Evolutionary conservation across 331 rosid genomes (phyloP), one percentile per base, ranked within the genome.

Genomic region (Dryas integrifolia): DNA sequence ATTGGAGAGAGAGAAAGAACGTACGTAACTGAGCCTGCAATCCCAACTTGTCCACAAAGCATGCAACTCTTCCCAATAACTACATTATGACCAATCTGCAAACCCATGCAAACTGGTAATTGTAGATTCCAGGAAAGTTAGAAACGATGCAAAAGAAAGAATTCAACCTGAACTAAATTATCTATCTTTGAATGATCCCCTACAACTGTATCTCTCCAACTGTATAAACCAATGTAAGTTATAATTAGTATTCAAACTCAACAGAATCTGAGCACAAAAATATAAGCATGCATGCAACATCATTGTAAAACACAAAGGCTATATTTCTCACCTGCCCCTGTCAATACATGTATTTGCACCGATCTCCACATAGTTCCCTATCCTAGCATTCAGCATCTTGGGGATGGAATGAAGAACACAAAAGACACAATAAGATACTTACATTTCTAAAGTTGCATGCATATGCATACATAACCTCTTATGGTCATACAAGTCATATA

Each of bases 31-130:
- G 96, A 94, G 60, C 98, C 96, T 43, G 97, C 95, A 84, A 94
- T 88, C 69, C 98, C 97, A 72, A 84, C 97, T 89, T 91, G 97
- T 61, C 96, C 98, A 88, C 97, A 91, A 51, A 94, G 89, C 88
- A 91, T 74, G 82, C 95, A 91, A 67, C 72, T 83, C 68, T 85
- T 82, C 78, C 92, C 98, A 73, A 91, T 83, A 45, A 88, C 88
- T 69, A 91, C 96, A 88, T 91, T 94, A 75, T 91, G 97, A 72
- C 90, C 97, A 56, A 91, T 85, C 98, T 94, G 85, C 80, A 84
- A 78, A 82, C 51, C 60, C 76, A 72, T 77, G 70, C 69, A 89
- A 75, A 82, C 21, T 16, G 53, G 57, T 30, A 38, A 76, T 15
- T 72, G 65, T 40, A 48, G 10, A 56, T 40, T 16, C 64, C 71